Percentiles rank a stretch among this genome's conserved stretches.
Evolutionary conservation across 305 asterid genomes (phyloP).

Genomic region (Ruellia speciosa): DNA sequence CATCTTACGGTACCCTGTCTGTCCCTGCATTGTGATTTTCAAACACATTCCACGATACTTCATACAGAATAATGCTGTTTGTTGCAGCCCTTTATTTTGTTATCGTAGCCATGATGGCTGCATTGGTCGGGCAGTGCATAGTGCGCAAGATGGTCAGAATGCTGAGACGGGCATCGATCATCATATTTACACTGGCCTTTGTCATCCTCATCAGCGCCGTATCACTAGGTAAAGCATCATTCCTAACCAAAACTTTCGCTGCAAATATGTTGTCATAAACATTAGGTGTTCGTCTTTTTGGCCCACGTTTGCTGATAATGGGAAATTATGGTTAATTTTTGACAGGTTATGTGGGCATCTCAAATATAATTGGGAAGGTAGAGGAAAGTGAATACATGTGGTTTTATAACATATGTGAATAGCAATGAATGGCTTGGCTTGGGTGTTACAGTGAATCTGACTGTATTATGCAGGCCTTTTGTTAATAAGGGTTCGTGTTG

Average conservation of each 20-base stretch:
- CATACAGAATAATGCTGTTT: not conserved
- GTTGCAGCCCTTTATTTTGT: conserved; percentile 58
- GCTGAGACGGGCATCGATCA: conserved; percentile 57
- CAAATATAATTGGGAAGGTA: conserved; percentile 30
- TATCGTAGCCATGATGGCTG: conserved; percentile 54
- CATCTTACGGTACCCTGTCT: conserved; percentile 40
- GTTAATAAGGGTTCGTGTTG: not conserved
- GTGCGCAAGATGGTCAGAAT: conserved; percentile 49
- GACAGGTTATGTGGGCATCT: conserved; percentile 39
- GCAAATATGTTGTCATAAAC: no score
- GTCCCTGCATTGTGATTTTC: not conserved
- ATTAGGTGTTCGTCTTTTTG: no score
- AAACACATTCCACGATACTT: not conserved
- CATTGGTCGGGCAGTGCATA: conserved; percentile 55
- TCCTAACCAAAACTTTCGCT: not conserved
- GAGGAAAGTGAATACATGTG: conserved; percentile 31
- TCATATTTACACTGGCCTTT: conserved; percentile 61
- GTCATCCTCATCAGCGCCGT: conserved; percentile 52
- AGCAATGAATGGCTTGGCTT: not conserved
- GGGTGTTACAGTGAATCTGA: not conserved
- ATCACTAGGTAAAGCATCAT: conserved; percentile 33
- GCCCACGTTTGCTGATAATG: no score
- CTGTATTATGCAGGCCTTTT: not conserved
- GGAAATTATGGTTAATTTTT: not conserved
- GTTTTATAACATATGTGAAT: conserved; percentile 34